Percentiles rank a stretch among this genome's conserved stretches.
Evolutionary conservation across 495 filamentous ascomycete species (phyloP).

Genomic region (Aspergillus avenaceus): DNA sequence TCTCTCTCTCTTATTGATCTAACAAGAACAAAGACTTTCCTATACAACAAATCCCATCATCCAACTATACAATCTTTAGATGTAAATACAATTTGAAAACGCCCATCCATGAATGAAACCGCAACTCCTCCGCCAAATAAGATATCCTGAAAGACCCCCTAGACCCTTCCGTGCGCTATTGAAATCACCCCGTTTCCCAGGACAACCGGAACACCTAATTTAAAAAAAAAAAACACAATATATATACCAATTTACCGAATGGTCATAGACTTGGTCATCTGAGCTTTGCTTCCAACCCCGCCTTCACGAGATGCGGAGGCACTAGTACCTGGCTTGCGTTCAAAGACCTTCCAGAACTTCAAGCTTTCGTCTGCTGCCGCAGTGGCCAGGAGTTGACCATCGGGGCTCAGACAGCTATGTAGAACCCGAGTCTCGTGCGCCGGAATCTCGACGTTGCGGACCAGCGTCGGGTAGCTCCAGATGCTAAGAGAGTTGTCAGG

Average conservation of each 20-base stretch:
- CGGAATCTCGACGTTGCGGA: constrained; percentile 96
- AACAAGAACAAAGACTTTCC: background rate
- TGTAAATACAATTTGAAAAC: background rate
- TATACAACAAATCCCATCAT: constrained; percentile 4
- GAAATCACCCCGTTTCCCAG: background rate
- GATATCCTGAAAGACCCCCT: constrained; percentile 13
- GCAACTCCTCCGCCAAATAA: background rate
- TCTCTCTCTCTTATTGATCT: no score
- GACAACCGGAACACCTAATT: background rate
- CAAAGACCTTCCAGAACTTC: constrained; percentile 99
- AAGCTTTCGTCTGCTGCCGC: constrained; percentile 93
- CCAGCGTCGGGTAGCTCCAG: constrained; percentile 96
- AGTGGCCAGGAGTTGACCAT: constrained; percentile 95
- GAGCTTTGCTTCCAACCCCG: constrained; percentile 57
- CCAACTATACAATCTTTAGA: background rate
- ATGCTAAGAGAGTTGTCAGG: constrained; percentile 98
- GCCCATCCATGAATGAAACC: background rate
- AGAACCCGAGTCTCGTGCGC: constrained; percentile 97
- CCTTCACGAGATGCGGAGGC: constrained; percentile 53
- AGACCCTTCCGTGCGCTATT: no score
- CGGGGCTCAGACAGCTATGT: constrained; percentile 90
- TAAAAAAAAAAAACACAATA: background rate
- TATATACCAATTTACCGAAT: constrained; percentile 68
- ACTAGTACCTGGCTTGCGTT: constrained; percentile 81
- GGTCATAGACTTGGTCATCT: constrained; percentile 93